Base-by-base conservation (phyloP, 345 rosid species). In the Salix viminalis region DNA sequence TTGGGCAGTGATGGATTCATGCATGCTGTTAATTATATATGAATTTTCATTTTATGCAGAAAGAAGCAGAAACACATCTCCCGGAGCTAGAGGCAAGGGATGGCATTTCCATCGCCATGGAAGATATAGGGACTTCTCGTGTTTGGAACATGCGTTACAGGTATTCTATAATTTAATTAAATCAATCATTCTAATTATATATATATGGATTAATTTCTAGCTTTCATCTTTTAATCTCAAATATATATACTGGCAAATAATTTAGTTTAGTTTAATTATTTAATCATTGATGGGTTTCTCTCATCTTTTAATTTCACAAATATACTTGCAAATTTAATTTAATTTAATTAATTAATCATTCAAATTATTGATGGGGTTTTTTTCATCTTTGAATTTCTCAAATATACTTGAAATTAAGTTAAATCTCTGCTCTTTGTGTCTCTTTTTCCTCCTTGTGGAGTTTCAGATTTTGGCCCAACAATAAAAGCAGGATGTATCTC, bases 401-500 rank as follows among this genome's bases (percentile, higher is more conserved):
- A 19, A 3, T 44, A 42, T 34, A 15, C 21, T 50, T 71, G 48
- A 36, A 36, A 36, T 36, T 23, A 32, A 42, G 16, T 81, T 83
- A 83, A 83, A 80, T 69, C 79, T 28, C 34, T 60, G 58, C 14
- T 41, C 16, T 41, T 32, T 54, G 23, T 13, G 18, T 30, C 32
- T 76, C 16, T 8, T 23, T 24, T 65, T 65, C 67, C 70, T 76
- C 69, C 50, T 77, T 67, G 72, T 76, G 85, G 91, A 79, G 85
- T 83, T 86, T 80, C 90, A 96, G 99, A 78, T 96, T 94, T 90
- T 96, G 99, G 99, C 99, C 99, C 21, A 96, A 96, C 88, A 96
- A 96, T 82, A 96, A 96, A 84, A 96, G 99, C 89, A 96, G 98
- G 91, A 94, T 96, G 98, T 96, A 96, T 83, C 98, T 96, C 77